Percentiles rank a stretch among this genome's conserved stretches.
phyloP scores from a whole-genome alignment of 352 stramenopile species.

The Phytophthora sp. region DNA sequence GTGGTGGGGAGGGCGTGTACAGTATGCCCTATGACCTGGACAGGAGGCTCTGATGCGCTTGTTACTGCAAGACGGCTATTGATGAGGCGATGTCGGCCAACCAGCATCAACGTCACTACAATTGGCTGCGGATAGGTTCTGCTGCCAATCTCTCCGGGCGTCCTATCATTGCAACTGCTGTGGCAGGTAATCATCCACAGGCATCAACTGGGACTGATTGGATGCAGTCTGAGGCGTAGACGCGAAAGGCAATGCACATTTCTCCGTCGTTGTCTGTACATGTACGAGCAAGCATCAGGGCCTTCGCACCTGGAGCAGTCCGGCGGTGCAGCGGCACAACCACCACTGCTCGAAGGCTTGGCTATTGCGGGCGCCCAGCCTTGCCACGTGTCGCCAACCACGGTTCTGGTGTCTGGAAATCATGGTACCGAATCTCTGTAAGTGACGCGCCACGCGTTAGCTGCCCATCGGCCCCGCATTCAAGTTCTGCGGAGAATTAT shows the following conservation, averaged over 20 bases:
- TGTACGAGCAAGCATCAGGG: conserved; percentile 1
- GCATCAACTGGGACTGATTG: conserved; percentile 29
- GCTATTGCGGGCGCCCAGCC: conserved; percentile 4
- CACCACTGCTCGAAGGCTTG: background rate
- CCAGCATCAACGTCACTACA: conserved; percentile 7
- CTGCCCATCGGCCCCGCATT: conserved; percentile 4
- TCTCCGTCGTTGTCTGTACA: too few relatives aligned
- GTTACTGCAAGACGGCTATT: background rate
- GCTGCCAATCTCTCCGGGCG: conserved; percentile 11
- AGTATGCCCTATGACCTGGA: background rate
- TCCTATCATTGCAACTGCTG: conserved; percentile 27
- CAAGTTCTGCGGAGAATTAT: too few relatives aligned
- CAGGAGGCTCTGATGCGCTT: too few relatives aligned
- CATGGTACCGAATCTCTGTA: conserved; percentile 27
- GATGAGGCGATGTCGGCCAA: too few relatives aligned
- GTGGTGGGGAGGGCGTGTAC: background rate
- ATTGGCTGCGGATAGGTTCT: conserved; percentile 10
- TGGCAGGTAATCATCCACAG: conserved; percentile 20
- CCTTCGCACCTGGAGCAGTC: background rate
- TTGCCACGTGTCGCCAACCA: conserved; percentile 25
- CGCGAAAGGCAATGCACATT: conserved; percentile 22
- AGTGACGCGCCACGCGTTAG: conserved; percentile 18
- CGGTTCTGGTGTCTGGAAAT: conserved; percentile 25
- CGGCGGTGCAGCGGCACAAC: background rate
- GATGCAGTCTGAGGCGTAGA: conserved; percentile 25